Evolutionary conservation across 768 basidiomycete species (phyloP).

Genomic region (Cystobasidium tubakii): DNA sequence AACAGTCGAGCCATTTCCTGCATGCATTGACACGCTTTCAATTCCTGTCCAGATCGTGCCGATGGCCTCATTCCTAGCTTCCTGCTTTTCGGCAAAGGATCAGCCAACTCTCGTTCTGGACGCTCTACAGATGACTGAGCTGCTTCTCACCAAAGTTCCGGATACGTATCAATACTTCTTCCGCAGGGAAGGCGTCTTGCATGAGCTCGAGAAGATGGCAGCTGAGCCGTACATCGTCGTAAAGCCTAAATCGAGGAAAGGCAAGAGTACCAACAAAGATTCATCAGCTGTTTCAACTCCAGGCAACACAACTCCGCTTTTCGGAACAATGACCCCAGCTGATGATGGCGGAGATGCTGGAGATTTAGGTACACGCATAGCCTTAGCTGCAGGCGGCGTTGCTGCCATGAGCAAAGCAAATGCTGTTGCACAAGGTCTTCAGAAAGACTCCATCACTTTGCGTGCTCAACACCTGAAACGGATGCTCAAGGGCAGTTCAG

Average conservation of each 20-base stretch:
- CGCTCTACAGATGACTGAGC: constrained; percentile 86
- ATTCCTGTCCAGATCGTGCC: constrained; percentile 66
- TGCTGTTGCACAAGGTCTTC: constrained; percentile 55
- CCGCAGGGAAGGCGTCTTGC: constrained; percentile 89
- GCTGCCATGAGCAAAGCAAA: constrained; percentile 26
- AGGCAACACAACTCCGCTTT: constrained; percentile 12
- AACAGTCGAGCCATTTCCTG: no score
- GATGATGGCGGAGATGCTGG: constrained; percentile 28
- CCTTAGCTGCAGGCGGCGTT: not conserved
- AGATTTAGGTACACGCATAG: constrained; percentile 27
- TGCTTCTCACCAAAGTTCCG: constrained; percentile 77
- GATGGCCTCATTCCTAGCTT: constrained; percentile 88
- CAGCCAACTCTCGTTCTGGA: constrained; percentile 77
- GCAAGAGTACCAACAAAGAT: not conserved
- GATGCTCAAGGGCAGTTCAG: constrained; percentile 61
- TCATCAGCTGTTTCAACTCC: constrained; percentile 31
- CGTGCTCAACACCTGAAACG: constrained; percentile 73
- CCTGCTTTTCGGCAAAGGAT: constrained; percentile 86
- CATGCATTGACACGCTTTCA: not conserved
- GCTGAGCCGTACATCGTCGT: constrained; percentile 58
- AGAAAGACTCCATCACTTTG: constrained; percentile 79
- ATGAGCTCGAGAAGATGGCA: constrained; percentile 79
- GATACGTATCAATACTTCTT: constrained; percentile 79
- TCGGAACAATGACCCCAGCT: constrained; percentile 40
- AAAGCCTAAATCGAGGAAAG: constrained; percentile 50